Percentiles rank a stretch among this genome's conserved stretches.
These are phyloP conservation scores for Teunomyces kruisii DNA, from an alignment of 805 yeast genomes.

Conservation along the genomic window DNA sequence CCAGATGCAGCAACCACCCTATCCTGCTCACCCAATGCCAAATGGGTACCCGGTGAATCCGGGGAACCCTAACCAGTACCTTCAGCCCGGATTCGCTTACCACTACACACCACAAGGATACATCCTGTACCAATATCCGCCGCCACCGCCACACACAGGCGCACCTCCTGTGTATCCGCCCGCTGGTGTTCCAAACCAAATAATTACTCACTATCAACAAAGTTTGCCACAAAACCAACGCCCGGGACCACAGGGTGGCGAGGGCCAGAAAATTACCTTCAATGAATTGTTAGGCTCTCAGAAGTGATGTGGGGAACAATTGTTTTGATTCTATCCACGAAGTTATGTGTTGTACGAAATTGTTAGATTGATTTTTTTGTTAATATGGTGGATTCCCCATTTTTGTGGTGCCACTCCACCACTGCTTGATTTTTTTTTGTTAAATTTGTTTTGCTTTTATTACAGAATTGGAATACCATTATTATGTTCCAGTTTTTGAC, in stretches of 20 bases:
- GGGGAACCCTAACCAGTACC: constrained; percentile 11
- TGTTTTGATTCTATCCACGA: constrained; percentile 3
- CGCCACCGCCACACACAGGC: constrained; percentile 12
- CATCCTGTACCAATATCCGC: constrained; percentile 30
- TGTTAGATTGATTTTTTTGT: not conserved
- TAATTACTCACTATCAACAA: constrained; percentile 9
- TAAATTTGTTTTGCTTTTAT: no score
- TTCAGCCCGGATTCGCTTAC: constrained; percentile 33
- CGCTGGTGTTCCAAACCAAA: constrained; percentile 5
- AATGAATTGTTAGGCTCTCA: constrained; percentile 38
- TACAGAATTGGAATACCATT: no score
- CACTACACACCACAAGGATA: constrained; percentile 31
- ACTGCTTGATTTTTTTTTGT: no score
- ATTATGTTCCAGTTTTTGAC: no score
- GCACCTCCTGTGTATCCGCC: constrained; percentile 10
- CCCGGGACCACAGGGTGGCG: constrained; percentile 1
- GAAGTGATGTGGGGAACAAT: constrained; percentile 10
- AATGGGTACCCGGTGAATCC: constrained; percentile 4
- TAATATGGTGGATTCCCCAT: not conserved
- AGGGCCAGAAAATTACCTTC: constrained; percentile 41
- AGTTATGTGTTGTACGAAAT: constrained; percentile 5
- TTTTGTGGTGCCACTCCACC: no score
- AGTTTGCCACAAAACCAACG: constrained; percentile 9
- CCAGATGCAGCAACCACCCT: constrained; percentile 6
- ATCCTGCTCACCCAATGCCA: not conserved